A percentile compares a stretch with the other conserved stretches of the same genome.
Evolutionary conservation across 202 grass and related monocot species (phyloP).

Genomic region (Saccharum hybrid): DNA sequence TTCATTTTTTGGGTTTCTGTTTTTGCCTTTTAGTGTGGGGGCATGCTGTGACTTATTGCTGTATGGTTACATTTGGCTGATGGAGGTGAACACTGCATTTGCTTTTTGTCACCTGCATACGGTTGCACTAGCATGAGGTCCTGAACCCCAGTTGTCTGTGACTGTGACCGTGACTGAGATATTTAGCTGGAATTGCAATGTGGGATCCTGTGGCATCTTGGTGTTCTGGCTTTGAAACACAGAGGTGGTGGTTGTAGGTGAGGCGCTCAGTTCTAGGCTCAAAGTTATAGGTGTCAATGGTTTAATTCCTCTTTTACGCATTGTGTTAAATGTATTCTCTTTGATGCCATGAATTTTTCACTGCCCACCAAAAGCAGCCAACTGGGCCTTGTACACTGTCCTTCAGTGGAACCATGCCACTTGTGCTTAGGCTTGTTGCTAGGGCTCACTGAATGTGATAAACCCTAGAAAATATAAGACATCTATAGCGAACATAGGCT

Average conservation of each 20-base stretch:
- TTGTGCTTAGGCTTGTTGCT: slow-evolving; percentile 2
- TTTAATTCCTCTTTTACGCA: neutral
- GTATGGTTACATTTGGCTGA: neutral
- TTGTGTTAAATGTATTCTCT: slow-evolving; percentile 7
- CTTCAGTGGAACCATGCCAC: neutral
- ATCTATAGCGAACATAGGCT: neutral
- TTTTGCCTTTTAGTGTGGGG: neutral
- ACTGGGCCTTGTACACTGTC: neutral
- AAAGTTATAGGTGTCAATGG: neutral
- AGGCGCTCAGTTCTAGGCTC: slow-evolving; percentile 7
- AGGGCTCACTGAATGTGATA: neutral
- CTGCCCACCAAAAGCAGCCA: neutral
- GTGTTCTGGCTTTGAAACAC: neutral
- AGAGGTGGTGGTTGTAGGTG: neutral
- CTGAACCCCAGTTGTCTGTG: neutral
- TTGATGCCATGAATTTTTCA: slow-evolving; percentile 8
- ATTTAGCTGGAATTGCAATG: neutral
- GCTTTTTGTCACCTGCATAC: neutral
- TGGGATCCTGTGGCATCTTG: neutral
- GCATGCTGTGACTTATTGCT: neutral
- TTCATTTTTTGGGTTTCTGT: slow-evolving; percentile 1
- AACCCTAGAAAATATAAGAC: neutral
- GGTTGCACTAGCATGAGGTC: neutral
- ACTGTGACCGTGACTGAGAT: neutral
- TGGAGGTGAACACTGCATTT: neutral